Conservation (phyloP, 352 stramenopile species). For the Pythium aristosporum region DNA sequence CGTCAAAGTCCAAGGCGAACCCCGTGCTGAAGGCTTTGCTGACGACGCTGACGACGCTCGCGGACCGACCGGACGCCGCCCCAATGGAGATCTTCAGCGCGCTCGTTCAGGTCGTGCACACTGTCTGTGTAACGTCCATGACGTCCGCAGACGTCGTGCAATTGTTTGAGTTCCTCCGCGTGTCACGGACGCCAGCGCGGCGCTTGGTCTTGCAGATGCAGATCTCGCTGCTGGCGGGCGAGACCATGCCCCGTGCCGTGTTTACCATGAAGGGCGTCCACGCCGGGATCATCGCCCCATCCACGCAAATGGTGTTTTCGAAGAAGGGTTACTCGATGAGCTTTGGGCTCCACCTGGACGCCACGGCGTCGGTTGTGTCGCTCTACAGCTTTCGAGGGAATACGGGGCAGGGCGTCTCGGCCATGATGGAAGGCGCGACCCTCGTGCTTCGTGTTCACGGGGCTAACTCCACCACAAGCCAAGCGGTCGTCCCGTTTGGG, state of each 20-base stretch:
- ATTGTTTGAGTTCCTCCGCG: conserved; percentile 74
- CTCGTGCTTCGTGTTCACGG: conserved; percentile 60
- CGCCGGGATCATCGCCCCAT: conserved; percentile 62
- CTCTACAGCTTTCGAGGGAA: conserved; percentile 79
- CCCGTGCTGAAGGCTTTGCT: conserved; percentile 54
- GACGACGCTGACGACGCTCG: conserved; percentile 38
- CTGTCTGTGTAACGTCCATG: conserved; percentile 59
- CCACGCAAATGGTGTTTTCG: conserved; percentile 52
- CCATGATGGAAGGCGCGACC: conserved; percentile 45
- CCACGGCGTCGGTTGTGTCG: conserved; percentile 31
- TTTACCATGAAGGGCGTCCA: conserved; percentile 69
- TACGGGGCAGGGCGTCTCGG: conserved; percentile 71
- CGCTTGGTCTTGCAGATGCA: conserved; percentile 61
- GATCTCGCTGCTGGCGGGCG: conserved; percentile 46
- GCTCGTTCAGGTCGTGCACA: conserved; percentile 46
- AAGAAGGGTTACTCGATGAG: conserved; percentile 82
- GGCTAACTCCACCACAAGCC: conserved; percentile 38
- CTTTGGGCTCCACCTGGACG: conserved; percentile 55
- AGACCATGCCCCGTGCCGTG: conserved; percentile 58
- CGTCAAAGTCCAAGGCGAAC: conserved; percentile 18
- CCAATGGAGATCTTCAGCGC: conserved; percentile 30
- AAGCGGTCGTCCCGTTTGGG: conserved; percentile 61
- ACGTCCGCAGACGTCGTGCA: conserved; percentile 54
- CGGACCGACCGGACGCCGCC: conserved; percentile 27
- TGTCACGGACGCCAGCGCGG: conserved; percentile 42